These are phyloP conservation scores for Zizania palustris DNA, from an alignment of 202 grass and related monocot species.

Conservation along the genomic window DNA sequence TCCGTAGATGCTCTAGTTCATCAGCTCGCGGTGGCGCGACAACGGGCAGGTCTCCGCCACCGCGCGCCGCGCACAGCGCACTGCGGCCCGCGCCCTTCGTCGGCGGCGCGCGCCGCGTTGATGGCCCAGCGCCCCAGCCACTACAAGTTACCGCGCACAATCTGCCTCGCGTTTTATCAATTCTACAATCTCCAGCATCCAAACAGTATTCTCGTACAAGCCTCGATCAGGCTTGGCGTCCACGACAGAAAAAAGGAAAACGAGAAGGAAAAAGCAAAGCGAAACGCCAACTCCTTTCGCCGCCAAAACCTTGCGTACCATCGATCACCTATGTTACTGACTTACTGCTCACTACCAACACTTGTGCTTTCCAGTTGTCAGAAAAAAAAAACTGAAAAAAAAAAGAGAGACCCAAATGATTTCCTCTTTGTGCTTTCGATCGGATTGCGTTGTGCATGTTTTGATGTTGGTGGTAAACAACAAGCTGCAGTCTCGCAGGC, in stretches of 20 bases:
- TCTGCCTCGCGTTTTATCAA: neutral
- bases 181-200: neutral
- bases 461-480: slow-evolving; percentile 47
- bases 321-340: slow-evolving; percentile 37
- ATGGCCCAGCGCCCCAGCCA: neutral
- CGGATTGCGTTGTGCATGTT: slow-evolving; percentile 30
- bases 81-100: too few species aligned
- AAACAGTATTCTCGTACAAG: slow-evolving; percentile 45
- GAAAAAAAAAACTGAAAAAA: slow-evolving; percentile 25
- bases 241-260: slow-evolving; percentile 31
- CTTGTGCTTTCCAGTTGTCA: slow-evolving; percentile 33
- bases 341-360: slow-evolving; percentile 9
- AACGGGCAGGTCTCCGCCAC: too few species aligned
- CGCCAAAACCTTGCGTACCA: slow-evolving; percentile 36
- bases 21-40: too few species aligned
- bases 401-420: neutral
- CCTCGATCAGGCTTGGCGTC: slow-evolving; percentile 41
- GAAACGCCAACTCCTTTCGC: slow-evolving; percentile 40
- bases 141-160: neutral
- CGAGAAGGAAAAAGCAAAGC: slow-evolving; percentile 47
- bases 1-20: too few species aligned
- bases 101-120: too few species aligned
- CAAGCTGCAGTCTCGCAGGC: slow-evolving; percentile 30
- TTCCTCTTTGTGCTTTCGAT: slow-evolving; percentile 44
- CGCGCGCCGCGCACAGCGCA: too few species aligned